A percentile compares a stretch with the other conserved stretches of the same genome.
Conservation (phyloP, 2,329 filamentous ascomycete species). For the Botrytis hyacinthi region DNA sequence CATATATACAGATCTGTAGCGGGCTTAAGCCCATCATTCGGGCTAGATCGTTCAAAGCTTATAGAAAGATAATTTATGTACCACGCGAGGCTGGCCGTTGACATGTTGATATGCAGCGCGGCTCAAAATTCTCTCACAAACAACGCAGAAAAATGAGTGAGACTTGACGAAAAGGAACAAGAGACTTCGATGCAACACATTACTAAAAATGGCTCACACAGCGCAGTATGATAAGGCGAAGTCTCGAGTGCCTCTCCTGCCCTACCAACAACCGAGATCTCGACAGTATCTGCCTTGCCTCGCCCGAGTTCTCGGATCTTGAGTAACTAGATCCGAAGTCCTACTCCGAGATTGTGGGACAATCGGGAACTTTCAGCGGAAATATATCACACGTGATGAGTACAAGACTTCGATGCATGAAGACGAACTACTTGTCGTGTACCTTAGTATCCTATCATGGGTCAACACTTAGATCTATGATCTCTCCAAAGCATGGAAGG, state of each 20-base stretch:
- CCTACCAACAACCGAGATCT: slow-evolving; percentile 16
- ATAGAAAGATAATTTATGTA: not conserved
- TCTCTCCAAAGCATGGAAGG: not conserved
- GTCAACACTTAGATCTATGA: not conserved
- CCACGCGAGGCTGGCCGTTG: slow-evolving; percentile 9
- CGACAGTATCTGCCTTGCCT: slow-evolving; percentile 7
- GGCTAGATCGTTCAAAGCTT: not conserved
- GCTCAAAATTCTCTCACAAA: not conserved
- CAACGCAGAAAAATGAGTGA: not conserved
- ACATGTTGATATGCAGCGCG: slow-evolving; percentile 15
- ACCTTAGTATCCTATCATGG: not conserved
- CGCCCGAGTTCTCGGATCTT: slow-evolving; percentile 15
- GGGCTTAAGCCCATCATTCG: not conserved
- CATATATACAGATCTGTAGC: not conserved
- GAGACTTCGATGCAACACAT: not conserved
- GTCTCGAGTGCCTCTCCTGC: slow-evolving; percentile 8
- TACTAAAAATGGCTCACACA: not conserved
- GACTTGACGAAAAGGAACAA: slow-evolving; percentile 7
- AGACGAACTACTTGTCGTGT: slow-evolving; percentile 1
- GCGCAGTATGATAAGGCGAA: not conserved
- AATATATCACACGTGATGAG: slow-evolving; percentile 15
- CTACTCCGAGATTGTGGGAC: slow-evolving; percentile 12
- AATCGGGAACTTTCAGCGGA: slow-evolving; percentile 18
- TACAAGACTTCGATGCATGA: not conserved
- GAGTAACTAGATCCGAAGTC: slow-evolving; percentile 14